Percentiles rank a stretch among this genome's conserved stretches.
Conservation (phyloP, 257 asterid genomes). For the Gynochthodes officinalis region DNA sequence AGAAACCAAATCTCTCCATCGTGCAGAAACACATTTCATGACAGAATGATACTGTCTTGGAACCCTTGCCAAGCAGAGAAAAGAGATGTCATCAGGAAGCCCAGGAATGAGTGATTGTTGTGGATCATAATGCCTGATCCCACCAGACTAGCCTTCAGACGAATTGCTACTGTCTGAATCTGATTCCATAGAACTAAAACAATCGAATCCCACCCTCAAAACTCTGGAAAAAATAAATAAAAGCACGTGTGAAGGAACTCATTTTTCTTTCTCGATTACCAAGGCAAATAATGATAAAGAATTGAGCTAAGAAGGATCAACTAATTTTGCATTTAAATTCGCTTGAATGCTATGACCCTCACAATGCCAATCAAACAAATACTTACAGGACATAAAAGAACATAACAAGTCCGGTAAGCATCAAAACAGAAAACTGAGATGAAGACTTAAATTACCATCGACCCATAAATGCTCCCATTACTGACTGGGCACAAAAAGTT, state of each 20-base stretch:
- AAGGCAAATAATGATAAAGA: neutral
- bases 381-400: neutral
- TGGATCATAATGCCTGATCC: conserved; percentile 18
- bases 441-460: too few species aligned
- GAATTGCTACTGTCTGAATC: conserved; percentile 8
- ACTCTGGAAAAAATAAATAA: neutral
- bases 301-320: neutral
- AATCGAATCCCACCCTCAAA: conserved; percentile 2
- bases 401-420: neutral
- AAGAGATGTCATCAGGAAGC: conserved; percentile 69
- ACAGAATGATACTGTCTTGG: conserved; percentile 57
- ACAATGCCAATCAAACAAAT: neutral
- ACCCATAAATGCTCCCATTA: too few species aligned
- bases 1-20: conserved; percentile 63
- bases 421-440: too few species aligned
- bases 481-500: neutral
- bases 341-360: neutral
- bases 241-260: neutral
- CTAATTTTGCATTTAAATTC: neutral
- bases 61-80: conserved; percentile 74
- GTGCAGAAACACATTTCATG: conserved; percentile 66
- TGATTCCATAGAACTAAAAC: conserved; percentile 13
- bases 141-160: conserved; percentile 18
- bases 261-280: neutral
- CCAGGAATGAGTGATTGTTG: conserved; percentile 57